Percentiles rank a stretch among this genome's conserved stretches.
Conservation (phyloP, 768 basidiomycete genomes). For the Boletus bicolor region DNA sequence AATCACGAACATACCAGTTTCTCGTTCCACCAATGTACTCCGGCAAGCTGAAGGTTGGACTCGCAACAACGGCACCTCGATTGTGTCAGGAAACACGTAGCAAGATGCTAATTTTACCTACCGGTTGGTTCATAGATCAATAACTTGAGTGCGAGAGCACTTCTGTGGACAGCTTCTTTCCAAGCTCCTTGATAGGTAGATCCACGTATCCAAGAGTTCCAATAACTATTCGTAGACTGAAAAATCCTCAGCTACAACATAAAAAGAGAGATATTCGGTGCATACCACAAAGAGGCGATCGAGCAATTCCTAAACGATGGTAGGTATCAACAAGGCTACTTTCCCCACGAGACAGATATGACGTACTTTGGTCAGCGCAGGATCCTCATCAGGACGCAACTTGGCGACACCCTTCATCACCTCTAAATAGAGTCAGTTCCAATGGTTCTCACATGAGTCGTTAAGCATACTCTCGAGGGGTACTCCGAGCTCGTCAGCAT, state of each 20-base stretch:
- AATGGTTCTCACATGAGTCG: background rate
- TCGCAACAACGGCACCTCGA: constrained; percentile 85
- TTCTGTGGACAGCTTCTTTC: constrained; percentile 93
- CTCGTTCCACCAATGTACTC: constrained; percentile 88
- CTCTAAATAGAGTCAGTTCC: constrained; percentile 26
- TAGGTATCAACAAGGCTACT: background rate
- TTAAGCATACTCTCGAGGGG: constrained; percentile 39
- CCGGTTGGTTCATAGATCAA: constrained; percentile 91
- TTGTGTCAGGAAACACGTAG: background rate
- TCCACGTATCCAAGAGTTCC: constrained; percentile 86
- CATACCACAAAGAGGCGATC: constrained; percentile 53
- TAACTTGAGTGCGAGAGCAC: constrained; percentile 90
- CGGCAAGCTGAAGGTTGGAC: constrained; percentile 92
- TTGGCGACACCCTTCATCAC: constrained; percentile 45
- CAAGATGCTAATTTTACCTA: constrained; percentile 16
- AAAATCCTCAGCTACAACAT: background rate
- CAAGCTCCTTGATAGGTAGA: constrained; percentile 91
- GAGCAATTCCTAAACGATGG: constrained; percentile 48
- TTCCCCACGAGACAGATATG: background rate
- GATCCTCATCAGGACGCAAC: constrained; percentile 60
- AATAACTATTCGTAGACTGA: constrained; percentile 74
- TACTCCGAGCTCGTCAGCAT: constrained; percentile 45
- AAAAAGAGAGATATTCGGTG: background rate
- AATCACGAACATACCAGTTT: constrained; percentile 62
- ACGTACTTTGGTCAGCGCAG: constrained; percentile 60